Evolutionary conservation across 2,329 filamentous ascomycete genomes (phyloP), one percentile per base, ranked within the genome.

Genomic region (Aspergillus proliferans): DNA sequence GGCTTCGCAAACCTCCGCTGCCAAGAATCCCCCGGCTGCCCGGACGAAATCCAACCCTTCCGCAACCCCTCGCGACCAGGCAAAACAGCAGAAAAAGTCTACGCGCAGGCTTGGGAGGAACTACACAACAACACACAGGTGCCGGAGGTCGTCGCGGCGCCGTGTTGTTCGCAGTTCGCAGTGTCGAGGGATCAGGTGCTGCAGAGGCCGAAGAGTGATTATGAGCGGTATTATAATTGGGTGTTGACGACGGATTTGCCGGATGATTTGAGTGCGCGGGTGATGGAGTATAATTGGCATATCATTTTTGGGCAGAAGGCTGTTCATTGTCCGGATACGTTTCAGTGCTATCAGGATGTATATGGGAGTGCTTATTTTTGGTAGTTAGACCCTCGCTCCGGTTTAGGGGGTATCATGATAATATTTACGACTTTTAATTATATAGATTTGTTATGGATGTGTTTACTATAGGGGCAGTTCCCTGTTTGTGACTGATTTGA

Each of bases 271-370:
- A 81, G 76, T 46, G 82, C 81, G 2, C 69, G 82, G 24, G 73
- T 85, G 2, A 74, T 84, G 59, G 83, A 86, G 59, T 85, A 83
- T 58, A 65, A 81, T 26, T 86, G 83, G 82, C 83, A 86, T 61
- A 76, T 81, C 63, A 71, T 75, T 60, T 78, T 72, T 50, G 67
- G 68, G 33, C 61, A 67, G 58, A 64, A 68, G 41, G 54, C 69
- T 36, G 63, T 73, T n/a, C 63, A 65, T 53, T 86, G 82, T 57
- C 83, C 83, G 1, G 68, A 71, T 19, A 77, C 78, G 3, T 66
- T 71, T 42, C 74, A 78, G 10, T 85, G 82, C 61, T 85, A 85
- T 63, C 84, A 82, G 65, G 76, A 81, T 28, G 73, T 79, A 26
- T 86, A 81, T 55, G 82, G 82, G 2, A 55, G 51, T 22, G 49